Base-by-base conservation (phyloP, 1,284 basidiomycete genomes). In the Limonomyces culmigenus region DNA sequence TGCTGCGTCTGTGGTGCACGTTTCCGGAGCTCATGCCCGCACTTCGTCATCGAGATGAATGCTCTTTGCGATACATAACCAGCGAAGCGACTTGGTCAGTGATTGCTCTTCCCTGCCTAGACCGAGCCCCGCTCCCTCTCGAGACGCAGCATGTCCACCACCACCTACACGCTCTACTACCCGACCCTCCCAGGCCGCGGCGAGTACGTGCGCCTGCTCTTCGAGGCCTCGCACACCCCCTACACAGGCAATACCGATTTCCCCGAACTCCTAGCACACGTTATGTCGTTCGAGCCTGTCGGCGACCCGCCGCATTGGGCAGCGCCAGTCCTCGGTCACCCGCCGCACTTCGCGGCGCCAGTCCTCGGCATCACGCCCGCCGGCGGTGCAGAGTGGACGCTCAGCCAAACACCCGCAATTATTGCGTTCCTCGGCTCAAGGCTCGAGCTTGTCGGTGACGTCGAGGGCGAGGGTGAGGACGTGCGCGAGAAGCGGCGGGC, bases 171-270 rank as follows among this genome's bases (percentile, higher is more conserved):
- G 12, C 18, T 37, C 16, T 29, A 37, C 31, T 37, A 37, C 36
- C 47, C 48, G 12, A 51, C 47, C 10, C 52, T 65, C 36, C 64
- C 63, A 2, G 64, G 64, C 0, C 55, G 65, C 25, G 65, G 59
- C 30, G 65, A 67, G 39, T 60, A 55, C 42, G 49, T 65, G 33
- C 60, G 64, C 3, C 59, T 67, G 33, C 57, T 56, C 16, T 56
- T 67, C 44, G 62, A 64, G 43, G 52, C 54, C 36, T 52, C 58
- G 13, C 54, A 54, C 2, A 47, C 52, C 13, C 44, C 50, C 11
- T 66, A 61, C 47, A 48, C 45, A n/a, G 62, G 65, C 34, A 39
- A 45, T 31, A 38, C 38, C 20, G 40, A 48, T 33, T 13, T 39
- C 2, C 8, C 8, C 23, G 14, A n/a, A 0, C 40, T 54, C 34